Evolutionary conservation across 2,329 filamentous ascomycete genomes (phyloP), one percentile per base, ranked within the genome.

Genomic region (Aureobasidium vineae): DNA sequence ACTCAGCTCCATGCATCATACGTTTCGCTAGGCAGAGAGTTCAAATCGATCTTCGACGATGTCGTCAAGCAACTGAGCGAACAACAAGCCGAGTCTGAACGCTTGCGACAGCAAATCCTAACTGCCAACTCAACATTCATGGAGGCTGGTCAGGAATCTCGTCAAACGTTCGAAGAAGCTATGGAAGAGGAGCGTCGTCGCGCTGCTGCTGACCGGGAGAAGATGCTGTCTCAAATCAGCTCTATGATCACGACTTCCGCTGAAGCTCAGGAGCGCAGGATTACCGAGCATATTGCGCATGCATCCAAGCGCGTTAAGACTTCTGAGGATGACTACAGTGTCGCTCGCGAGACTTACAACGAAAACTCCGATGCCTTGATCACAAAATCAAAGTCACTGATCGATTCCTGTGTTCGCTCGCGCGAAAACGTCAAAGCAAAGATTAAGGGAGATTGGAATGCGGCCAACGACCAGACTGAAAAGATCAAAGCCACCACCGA

Each of bases 371-470:
- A 90, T 65, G 77, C 80, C 1, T 97, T 92, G 93, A 83, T 86
- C 56, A 79, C 83, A 66, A 88, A 86, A 70, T 90, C 92, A 66
- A 84, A 84, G 59, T 81, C 84, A 47, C 83, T 96, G 47, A 80
- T 94, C 43, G 85, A 90, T 23, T 87, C 89, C 33, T 86, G 96
- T 21, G 82, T 87, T 65, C 85, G 84, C 72, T 92, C 91, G 16
- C 84, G 90, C 64, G 92, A 97, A 68, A 84, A 83, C 31, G 80
- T 98, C 71, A 96, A 95, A 81, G 85, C 81, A 4, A 92, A 88
- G 79, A 85, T 98, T 75, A 90, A 95, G 78, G 86, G 90, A 65
- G 93, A 97, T 75, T 97, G 93, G 89, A 87, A 86, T 68, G 87
- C 81, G 36, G 91, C 94, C 43, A 90, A 91, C 71, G 84, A 90